These are phyloP conservation scores for Pneumocystis wakefieldiae DNA, from an alignment of 1,139 yeast species.

Conservation along the genomic window DNA sequence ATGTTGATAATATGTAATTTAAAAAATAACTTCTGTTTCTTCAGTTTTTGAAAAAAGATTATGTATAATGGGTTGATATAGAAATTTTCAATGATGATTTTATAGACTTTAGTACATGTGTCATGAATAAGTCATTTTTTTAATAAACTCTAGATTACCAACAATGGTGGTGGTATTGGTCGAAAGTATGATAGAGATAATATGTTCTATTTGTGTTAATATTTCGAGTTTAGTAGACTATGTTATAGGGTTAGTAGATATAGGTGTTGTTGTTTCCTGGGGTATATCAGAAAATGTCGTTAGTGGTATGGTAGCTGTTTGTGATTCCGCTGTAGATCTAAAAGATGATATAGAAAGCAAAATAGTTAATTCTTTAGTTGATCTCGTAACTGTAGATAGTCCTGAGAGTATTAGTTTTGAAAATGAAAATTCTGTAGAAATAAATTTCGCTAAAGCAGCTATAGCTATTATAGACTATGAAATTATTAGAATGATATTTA, in stretches of 20 bases:
- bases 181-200: background rate
- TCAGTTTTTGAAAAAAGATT: background rate
- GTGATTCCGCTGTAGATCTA: background rate
- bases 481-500: background rate
- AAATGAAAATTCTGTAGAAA: constrained; percentile 12
- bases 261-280: background rate
- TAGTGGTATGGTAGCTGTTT: background rate
- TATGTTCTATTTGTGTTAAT: background rate
- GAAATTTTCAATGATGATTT: background rate
- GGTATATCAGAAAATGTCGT: background rate
- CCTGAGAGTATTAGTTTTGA: constrained; percentile 11
- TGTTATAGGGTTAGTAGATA: background rate
- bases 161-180: background rate
- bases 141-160: background rate
- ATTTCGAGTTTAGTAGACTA: background rate
- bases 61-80: background rate
- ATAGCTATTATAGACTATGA: constrained; percentile 11
- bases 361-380: constrained; percentile 13
- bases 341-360: constrained; percentile 13
- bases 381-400: constrained; percentile 13
- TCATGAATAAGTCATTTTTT: background rate
- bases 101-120: background rate
- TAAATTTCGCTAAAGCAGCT: constrained; percentile 11
- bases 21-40: background rate
- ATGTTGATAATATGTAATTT: background rate